Evolutionary conservation across 495 filamentous ascomycete genomes (phyloP), one percentile per base, ranked within the genome.

Genomic region (Aspergillus indologenus): DNA sequence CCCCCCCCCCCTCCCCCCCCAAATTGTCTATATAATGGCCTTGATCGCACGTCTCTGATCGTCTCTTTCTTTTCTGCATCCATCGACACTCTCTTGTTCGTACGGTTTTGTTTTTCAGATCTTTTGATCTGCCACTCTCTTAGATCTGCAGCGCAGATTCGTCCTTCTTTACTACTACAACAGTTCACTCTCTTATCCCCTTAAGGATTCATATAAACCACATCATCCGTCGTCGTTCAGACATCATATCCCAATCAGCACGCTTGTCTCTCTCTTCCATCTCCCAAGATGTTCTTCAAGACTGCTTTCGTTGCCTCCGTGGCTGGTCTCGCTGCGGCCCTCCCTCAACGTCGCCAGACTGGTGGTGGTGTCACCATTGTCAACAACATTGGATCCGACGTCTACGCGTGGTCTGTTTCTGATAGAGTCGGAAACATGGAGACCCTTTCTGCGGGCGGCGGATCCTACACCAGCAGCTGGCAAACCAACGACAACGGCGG

Each of bases 211-310:
- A 4, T 9, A 29, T 4, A 29, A 29, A 29, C 42, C 44, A 29
- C 40, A 56, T 54, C 45, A 48, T 57, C 53, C 57, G 48, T 61
- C 51, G 34, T 40, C 34, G 34, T 6, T 11, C 26, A 52, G 46
- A 45, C 45, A 45, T 47, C 40, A 58, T 45, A 55, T 44, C 31
- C 54, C 55, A 53, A 61, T 56, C 54, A 52, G 59, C 63, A 34
- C 17, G 12, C 48, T 51, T 18, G n/a, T n/a, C n/a, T 51, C 48
- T 26, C 23, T 51, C 22, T 31, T 24, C 19, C 44, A 24, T 54
- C 50, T 31, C 26, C 60, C 72, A 79, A 73, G 66, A 79, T 76
- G 75, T 69, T 78, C 66, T 78, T 79, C 66, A 77, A 77, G 70
- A 63, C 71, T 58, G 54, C 78, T 62, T 53, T 74, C 53, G 65